A percentile compares a stretch with the other conserved stretches of the same genome.
These are phyloP conservation scores for Thamnidium elegans DNA, from an alignment of 192 early-diverging fungal species.

Conservation along the genomic window DNA sequence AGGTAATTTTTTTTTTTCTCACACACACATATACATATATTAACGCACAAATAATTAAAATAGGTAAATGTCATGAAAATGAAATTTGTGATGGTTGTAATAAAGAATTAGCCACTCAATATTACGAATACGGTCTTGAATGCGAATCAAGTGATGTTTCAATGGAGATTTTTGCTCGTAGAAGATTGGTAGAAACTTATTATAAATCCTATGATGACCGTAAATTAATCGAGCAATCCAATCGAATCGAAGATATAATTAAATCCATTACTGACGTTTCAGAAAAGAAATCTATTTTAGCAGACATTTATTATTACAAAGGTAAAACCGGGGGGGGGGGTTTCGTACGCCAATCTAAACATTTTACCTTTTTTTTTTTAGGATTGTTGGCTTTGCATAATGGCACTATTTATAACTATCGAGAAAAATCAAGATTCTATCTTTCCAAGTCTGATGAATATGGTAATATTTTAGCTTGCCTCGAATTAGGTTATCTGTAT, in stretches of 20 bases:
- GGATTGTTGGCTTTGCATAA: too few species aligned
- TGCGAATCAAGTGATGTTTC: not conserved
- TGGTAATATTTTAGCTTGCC: not conserved
- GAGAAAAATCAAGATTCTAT: too few species aligned
- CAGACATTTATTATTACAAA: too few species aligned
- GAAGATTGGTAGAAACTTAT: not conserved
- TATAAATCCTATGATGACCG: not conserved
- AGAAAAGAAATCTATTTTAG: too few species aligned
- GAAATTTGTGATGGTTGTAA: not conserved
- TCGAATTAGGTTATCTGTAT: constrained; percentile 3
- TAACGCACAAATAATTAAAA: not conserved
- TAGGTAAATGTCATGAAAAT: constrained; percentile 1
- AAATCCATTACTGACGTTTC: too few species aligned
- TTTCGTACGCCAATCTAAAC: too few species aligned
- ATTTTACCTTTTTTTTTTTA: too few species aligned
- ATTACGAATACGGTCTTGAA: not conserved
- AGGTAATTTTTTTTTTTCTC: not conserved
- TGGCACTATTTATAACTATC: too few species aligned
- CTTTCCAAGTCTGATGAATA: too few species aligned
- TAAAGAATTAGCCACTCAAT: not conserved
- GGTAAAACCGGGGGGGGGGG: too few species aligned
- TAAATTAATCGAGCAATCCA: too few species aligned
- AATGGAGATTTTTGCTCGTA: not conserved
- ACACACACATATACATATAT: not conserved
- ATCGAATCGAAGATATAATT: too few species aligned